Evolutionary conservation across 345 rosid species (phyloP).

Genomic region (Rhodomyrtus tomentosa): DNA sequence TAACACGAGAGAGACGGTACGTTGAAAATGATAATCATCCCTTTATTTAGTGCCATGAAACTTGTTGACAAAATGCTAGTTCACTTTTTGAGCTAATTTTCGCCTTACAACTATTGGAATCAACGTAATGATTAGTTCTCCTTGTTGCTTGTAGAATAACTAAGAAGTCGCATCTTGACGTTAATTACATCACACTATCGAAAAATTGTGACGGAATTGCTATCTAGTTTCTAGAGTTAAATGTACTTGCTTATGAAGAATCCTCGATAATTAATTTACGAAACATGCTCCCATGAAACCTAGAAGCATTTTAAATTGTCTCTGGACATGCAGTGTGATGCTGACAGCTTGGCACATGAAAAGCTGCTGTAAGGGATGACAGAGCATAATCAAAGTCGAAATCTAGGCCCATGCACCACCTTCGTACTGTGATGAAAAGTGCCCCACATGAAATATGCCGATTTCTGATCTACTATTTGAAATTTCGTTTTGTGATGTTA

Average conservation of each 20-base stretch:
- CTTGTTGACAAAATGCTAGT: no score
- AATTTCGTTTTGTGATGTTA: not conserved
- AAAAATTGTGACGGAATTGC: not conserved
- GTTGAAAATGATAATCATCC: not conserved
- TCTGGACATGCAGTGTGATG: not conserved
- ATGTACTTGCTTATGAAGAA: not conserved
- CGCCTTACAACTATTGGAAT: not conserved
- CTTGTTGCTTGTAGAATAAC: not conserved
- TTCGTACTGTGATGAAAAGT: not conserved
- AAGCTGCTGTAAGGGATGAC: not conserved
- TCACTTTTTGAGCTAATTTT: no score
- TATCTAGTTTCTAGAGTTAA: not conserved
- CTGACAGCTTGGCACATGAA: not conserved
- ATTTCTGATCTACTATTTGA: not conserved
- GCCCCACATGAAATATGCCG: not conserved
- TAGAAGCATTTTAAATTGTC: not conserved
- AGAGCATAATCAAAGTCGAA: not conserved
- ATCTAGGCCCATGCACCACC: not conserved
- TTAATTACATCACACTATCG: not conserved
- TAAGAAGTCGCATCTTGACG: not conserved
- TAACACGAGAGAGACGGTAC: not conserved
- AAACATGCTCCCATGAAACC: not conserved
- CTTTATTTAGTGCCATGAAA: not conserved
- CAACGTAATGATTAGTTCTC: not conserved
- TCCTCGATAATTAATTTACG: not conserved